Base-by-base conservation (phyloP, 805 yeast species). In the Candida montana region DNA sequence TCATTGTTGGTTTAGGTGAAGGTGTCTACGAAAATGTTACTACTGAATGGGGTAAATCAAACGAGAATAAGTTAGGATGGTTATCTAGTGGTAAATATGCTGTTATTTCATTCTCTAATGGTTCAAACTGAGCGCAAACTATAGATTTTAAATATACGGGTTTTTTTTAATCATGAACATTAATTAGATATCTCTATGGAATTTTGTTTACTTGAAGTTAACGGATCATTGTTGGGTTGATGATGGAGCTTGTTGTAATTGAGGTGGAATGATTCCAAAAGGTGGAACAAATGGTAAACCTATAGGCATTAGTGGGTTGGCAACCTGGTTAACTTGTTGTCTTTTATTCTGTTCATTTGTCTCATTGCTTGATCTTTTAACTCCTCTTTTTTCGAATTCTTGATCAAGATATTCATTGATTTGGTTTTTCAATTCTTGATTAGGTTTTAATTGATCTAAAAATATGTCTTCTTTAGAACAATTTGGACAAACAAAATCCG, bases 41-140 rank as follows among this genome's bases (percentile, higher is more conserved):
- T 34, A 62, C 72, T 43, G 63, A 65, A 33, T 90, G 86, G 84
- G 52, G 63, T 30, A 65, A 64, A 56, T 81, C 85, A 0, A 77
- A 83, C 46, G 81, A 81, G 45, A 61, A 69, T 38, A 87, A 85
- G 20, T 77, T 78, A 35, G 76, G 81, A 48, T 93, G 99, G 99
- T 74, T 82, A 36, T 72, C 87, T 50, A 76, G 86, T 46, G 99
- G 99, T 44, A 84, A 87, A 61, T 93, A 93, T 80, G 99, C 99
- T 1, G 96, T 93, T 15, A 78, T 91, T 32, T 76, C 83, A 38
- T 84, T 65, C 56, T 65, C 70, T 13, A 51, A 55, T 38, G 79
- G 81, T 27, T 21, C 12, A 9, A 41, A 55, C 5, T 26, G 24
- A 18, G 29, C 7, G 13, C 7, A 26, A 26, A 11, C 6, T 8